Conservation (phyloP, 176 grass and related monocot species). For the Bromus sterilis region DNA sequence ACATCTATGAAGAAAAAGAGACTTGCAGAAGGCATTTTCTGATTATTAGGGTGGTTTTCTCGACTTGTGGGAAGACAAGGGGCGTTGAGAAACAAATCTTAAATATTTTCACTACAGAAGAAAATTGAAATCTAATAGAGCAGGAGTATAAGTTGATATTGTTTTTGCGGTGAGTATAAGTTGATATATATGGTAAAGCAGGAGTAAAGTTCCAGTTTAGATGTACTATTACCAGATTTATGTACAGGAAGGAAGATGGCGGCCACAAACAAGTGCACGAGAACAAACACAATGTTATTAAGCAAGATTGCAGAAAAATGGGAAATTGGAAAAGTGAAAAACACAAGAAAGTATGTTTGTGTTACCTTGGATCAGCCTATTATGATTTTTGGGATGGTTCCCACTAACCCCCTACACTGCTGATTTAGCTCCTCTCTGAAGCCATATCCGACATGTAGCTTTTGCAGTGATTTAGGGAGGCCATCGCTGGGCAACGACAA, state of each 20-base stretch:
- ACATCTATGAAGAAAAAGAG: background rate
- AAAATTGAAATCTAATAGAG: background rate
- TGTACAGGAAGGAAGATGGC: background rate
- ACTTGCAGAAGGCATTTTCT: background rate
- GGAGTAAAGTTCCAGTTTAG: background rate
- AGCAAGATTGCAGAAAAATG: background rate
- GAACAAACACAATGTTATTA: background rate
- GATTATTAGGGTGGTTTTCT: background rate
- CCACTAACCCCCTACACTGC: background rate
- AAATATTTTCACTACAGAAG: background rate
- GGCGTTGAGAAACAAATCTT: background rate
- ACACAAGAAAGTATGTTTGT: background rate
- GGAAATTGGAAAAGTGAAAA: background rate
- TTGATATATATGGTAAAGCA: background rate
- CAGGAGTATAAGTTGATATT: background rate
- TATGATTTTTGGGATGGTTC: background rate
- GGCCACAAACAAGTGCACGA: background rate
- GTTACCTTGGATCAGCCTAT: background rate
- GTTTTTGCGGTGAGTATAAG: background rate
- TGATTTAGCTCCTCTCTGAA: background rate
- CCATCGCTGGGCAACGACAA: no score
- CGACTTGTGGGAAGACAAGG: background rate
- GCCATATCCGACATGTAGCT: accelerated
- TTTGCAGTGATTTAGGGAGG: background rate
- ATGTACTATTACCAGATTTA: background rate